phyloP scores from a whole-genome alignment of 2,329 filamentous ascomycete genomes.

The Rhexocercosporidium sp. region DNA sequence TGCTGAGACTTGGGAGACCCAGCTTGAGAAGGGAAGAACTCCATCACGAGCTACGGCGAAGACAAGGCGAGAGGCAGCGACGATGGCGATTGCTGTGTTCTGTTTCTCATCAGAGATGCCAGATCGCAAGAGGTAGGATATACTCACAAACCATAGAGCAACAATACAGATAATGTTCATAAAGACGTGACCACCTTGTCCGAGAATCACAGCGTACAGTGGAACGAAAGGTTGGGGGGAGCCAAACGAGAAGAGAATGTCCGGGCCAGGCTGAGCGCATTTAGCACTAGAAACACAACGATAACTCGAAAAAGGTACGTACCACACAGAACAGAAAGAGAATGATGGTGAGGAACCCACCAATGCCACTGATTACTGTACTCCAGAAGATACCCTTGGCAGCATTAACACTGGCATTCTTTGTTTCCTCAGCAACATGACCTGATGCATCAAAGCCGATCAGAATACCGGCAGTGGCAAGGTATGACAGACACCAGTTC shows the following conservation, averaged over 20 bases:
- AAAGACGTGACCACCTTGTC: slow-evolving; percentile 60
- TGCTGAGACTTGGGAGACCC: slow-evolving; percentile 58
- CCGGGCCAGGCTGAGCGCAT: slow-evolving; percentile 52
- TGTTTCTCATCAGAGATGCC: slow-evolving; percentile 22
- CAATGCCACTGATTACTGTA: slow-evolving; percentile 59
- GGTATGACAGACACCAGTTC: slow-evolving; percentile 68
- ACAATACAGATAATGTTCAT: slow-evolving; percentile 64
- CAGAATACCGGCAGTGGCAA: slow-evolving; percentile 63
- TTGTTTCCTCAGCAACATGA: slow-evolving; percentile 66
- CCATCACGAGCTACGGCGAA: slow-evolving; percentile 66
- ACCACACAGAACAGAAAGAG: slow-evolving; percentile 64
- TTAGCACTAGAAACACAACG: slow-evolving; percentile 23
- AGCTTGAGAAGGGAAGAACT: slow-evolving; percentile 61
- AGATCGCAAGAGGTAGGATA: background rate
- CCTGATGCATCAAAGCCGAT: slow-evolving; percentile 67
- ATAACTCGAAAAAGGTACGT: slow-evolving; percentile 39
- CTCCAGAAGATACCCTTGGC: slow-evolving; percentile 66
- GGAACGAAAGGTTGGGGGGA: slow-evolving; percentile 63
- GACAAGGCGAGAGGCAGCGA: slow-evolving; percentile 64
- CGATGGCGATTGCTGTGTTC: slow-evolving; percentile 65
- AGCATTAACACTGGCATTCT: slow-evolving; percentile 60
- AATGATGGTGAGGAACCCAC: slow-evolving; percentile 60
- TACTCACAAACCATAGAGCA: slow-evolving; percentile 55
- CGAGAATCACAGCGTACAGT: slow-evolving; percentile 61
- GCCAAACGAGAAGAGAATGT: slow-evolving; percentile 57